Evolutionary conservation across 2,329 filamentous ascomycete species (phyloP).

Genomic region (Amesomyces nigricolor): DNA sequence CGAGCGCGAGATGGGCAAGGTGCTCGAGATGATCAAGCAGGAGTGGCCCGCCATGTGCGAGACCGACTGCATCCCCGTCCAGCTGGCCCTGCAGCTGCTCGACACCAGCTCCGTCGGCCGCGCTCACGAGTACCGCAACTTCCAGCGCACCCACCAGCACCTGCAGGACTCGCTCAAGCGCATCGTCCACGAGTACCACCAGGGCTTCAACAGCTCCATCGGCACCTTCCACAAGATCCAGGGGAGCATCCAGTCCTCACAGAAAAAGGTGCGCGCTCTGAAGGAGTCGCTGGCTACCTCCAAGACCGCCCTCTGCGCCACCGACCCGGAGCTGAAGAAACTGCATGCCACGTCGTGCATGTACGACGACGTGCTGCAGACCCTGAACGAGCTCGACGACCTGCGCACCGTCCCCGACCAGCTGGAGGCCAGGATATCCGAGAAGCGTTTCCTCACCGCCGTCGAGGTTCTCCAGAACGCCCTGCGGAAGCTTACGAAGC

Average conservation of each 20-base stretch:
- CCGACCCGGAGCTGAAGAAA: conserved; percentile 86
- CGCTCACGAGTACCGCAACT: conserved; percentile 80
- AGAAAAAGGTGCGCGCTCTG: conserved; percentile 74
- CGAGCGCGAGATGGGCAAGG: conserved; percentile 53
- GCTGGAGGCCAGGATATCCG: conserved; percentile 88
- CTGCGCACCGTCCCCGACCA: conserved; percentile 85
- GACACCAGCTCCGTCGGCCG: conserved; percentile 90
- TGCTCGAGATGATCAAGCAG: conserved; percentile 75
- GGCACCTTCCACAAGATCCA: conserved; percentile 99
- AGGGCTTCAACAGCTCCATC: conserved; percentile 98
- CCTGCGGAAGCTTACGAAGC: conserved; percentile 73
- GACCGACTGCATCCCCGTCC: conserved; percentile 84
- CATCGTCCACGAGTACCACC: conserved; percentile 97
- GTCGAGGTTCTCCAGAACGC: conserved; percentile 90
- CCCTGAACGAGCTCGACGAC: conserved; percentile 79
- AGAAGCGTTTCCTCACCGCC: conserved; percentile 89
- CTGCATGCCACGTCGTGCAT: conserved; percentile 81
- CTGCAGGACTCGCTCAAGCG: conserved; percentile 89
- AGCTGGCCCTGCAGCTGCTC: conserved; percentile 90
- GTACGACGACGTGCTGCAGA: conserved; percentile 84
- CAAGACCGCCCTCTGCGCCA: conserved; percentile 74
- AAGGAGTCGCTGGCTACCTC: conserved; percentile 78
- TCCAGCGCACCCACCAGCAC: conserved; percentile 75
- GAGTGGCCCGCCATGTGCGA: conserved; percentile 93
- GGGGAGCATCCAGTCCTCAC: conserved; percentile 81